phyloP scores from a whole-genome alignment of 1,139 yeast species.

The Candida neerlandica region DNA sequence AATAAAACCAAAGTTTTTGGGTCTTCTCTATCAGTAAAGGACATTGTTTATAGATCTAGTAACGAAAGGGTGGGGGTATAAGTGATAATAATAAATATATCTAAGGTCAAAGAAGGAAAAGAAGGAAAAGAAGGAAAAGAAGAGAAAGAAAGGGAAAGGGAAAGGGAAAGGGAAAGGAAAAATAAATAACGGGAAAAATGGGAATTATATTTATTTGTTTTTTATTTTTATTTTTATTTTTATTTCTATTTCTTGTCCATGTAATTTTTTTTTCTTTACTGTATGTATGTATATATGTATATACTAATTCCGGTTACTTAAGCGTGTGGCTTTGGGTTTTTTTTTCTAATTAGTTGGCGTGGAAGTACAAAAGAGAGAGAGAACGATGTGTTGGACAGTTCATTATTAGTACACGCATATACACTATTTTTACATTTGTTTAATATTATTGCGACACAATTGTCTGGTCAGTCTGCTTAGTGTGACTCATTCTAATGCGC shows the following conservation, averaged over 20 bases:
- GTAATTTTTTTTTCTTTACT: not conserved
- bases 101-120: constrained; percentile 9
- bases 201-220: not conserved
- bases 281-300: no score
- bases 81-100: not conserved
- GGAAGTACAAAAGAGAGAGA: no score
- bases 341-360: no score
- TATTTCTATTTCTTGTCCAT: not conserved
- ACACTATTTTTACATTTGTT: no score
- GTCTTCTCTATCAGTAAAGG: constrained; percentile 54
- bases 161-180: not conserved
- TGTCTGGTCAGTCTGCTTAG: no score
- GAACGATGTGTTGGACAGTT: no score
- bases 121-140: constrained; percentile 5
- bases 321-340: not conserved
- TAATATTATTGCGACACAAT: no score
- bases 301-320: no score
- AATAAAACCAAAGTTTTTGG: constrained; percentile 75
- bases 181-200: no score
- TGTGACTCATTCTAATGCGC: no score
- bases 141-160: not conserved
- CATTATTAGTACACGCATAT: no score
- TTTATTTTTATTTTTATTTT: constrained; percentile 2
- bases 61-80: not conserved
- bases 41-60: constrained; percentile 32